Base-by-base conservation (phyloP, 257 asterid genomes). In the Solanum gandarillasii region DNA sequence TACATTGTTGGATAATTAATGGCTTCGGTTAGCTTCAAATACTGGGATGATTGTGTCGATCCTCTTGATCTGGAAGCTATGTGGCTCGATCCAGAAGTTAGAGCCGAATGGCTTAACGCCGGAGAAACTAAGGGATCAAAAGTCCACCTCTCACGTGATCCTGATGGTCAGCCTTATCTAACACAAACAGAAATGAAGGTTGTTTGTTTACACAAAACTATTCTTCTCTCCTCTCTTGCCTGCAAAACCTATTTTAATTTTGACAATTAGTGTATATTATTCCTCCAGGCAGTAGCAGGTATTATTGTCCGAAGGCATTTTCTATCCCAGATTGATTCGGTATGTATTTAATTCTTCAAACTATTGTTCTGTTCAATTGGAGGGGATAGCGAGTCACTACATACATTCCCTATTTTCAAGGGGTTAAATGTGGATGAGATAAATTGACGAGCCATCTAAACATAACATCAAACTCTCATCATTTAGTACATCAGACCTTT, bases 151-250 rank as follows among this genome's bases (percentile, higher is more conserved):
- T 93, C 99, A 20, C 99, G 99, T 58, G 99, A 97, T 93, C 96
- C 96, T 25, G 99, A 97, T 70, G 99, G 99, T 35, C 98, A 95
- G 60, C 95, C 96, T 87, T 97, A 91, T 90, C 89, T 97, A 87
- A 97, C 99, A 58, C 98, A 95, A 87, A 95, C 96, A 12, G 99
- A 97, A 94, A 95, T 97, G 98, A 94, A 93, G 98, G 99, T 97
- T 70, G 35, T 41, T 97, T 70, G 35, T 78, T 88, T 34, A 20
- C 36, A 39, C 84, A n/a, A n/a, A 39, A 78, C 20, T 52, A 52
- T 18, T 6, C 55, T 46, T 46, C 1, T 46, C 52, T 43, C 52
- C 52, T 43, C 52, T 7, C 43, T n/a, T 41, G 32, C 36, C 84
- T 39, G 84, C 84, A 41, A 39, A 41, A 13, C 14, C 32, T 13